Evolutionary conservation across 371 early-diverging fungal genomes (phyloP), one percentile per base, ranked within the genome.

Genomic region (Zychaea mexicana): DNA sequence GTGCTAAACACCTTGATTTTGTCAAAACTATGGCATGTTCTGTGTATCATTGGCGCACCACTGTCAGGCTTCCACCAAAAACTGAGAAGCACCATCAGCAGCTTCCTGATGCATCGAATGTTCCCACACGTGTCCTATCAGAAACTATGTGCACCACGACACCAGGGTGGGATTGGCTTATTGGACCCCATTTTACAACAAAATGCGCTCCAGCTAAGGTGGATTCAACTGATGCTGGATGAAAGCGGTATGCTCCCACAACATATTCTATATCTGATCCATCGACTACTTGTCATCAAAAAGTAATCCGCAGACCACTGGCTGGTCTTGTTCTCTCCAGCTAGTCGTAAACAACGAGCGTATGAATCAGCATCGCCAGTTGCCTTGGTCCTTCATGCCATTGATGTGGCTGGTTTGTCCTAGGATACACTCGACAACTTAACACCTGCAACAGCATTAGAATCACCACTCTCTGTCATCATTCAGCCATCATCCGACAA

Each of bases 11-110:
- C 66, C 8, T 30, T 77, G 3, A 46, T 70, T 2, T 64, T 77
- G 17, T 62, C 66, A 8, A 58, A 57, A 6, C 45, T 68, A 1
- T 77, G 77, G 72, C 69, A 77, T 57, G 42, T 70, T 5, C 52
- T 71, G 0, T 61, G 73, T 8, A 36, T 72, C 0, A 45, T 58
- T 27, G 17, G 53, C 0, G 59, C 57, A 0, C 60, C 72, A 3
- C 13, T 8, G 1, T n/a, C 12, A 0, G 27, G n/a, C 33, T 66
- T 22, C n/a, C 27, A 32, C 1, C 26, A 2, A 0, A 17, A 1
- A 12, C 17, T 70, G 1, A 22, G 60, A 26, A 58, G 56, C 1
- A 17, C 52, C 0, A 57, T 58, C 12, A 26, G n/a, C n/a, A 21
- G 32, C 1, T 70, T 70, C 24, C 13, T 70, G 9, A 53, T 30